Evolutionary conservation across 2,329 filamentous ascomycete species (phyloP), one percentile per base, ranked within the genome.

Genomic region (Elsinoe necatrix): DNA sequence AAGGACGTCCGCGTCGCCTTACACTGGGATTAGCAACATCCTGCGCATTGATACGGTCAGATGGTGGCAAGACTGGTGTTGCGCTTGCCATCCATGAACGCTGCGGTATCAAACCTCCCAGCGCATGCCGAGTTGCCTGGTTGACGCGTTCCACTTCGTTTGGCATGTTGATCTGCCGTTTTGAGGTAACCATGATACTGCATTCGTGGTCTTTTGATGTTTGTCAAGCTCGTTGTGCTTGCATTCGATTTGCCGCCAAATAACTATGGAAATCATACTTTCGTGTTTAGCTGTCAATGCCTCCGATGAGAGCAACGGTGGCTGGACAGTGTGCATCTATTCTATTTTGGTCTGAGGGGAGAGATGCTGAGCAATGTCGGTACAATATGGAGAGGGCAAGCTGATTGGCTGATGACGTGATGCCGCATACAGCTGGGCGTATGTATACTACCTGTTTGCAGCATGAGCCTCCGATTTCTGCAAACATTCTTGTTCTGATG

Each of bases 81-180:
- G 6, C 29, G 18, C 48, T 37, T 6, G 48, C 39, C 48, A 52
- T 52, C 48, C 48, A 52, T 23, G 48, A 37, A 21, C 31, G 31
- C 18, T 52, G 48, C 5, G 31, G 48, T 37, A 52, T 35, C 16
- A 39, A 16, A 18, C n/a, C 29, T 14, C 48, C 48, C 1, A 52
- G 31, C 4, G 31, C 31, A 39, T 39, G 31, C 5, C 48, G 48
- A 8, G 48, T 37, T 14, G 18, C n/a, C 18, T 37, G 12, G 39
- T 52, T 52, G 18, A 31, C 48, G 2, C 14, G 29, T 12, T 35
- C 48, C 8, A 52, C 34, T 11, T 52, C 31, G 14, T 52, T 39
- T 16, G 25, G 23, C 11, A 25, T 25, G 12, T 21, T 21, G 9
- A n/a, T 14, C 23, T 6, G 11, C 6, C 41, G 41, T 25, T 11